Percentiles rank a stretch among this genome's conserved stretches.
phyloP scores from a whole-genome alignment of 202 grass and related monocot genomes.

The Panicum hallii region DNA sequence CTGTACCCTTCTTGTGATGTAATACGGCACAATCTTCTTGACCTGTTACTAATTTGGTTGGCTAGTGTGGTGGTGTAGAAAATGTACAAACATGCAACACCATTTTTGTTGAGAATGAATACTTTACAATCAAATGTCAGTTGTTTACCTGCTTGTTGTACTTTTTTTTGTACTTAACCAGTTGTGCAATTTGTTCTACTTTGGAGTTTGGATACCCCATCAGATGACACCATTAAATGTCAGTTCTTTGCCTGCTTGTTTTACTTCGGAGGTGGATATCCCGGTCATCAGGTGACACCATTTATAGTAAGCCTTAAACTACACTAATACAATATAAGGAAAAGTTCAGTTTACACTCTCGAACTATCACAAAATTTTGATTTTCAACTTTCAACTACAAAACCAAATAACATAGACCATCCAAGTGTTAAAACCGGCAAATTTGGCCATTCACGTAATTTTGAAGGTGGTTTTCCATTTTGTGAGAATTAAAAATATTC shows the following conservation, averaged over 20 bases:
- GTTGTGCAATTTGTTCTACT: neutral
- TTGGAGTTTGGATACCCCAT: neutral
- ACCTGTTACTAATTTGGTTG: constrained; percentile 3
- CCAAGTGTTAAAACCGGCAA: too few species aligned
- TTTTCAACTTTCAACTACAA: too few species aligned
- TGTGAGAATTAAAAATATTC: too few species aligned
- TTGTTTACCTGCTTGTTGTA: neutral
- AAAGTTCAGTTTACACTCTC: too few species aligned
- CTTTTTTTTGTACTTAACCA: neutral
- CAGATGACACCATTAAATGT: neutral
- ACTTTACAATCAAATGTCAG: neutral
- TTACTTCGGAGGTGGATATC: neutral
- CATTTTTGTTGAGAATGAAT: constrained; percentile 38
- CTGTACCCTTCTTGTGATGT: constrained; percentile 17
- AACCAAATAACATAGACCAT: too few species aligned
- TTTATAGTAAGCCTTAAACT: too few species aligned
- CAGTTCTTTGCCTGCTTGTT: neutral
- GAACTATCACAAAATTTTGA: too few species aligned
- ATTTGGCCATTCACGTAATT: too few species aligned
- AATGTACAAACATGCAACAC: constrained; percentile 36
- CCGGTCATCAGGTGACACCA: neutral
- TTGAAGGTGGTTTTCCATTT: too few species aligned
- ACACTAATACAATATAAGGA: too few species aligned
- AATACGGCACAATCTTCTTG: constrained; percentile 32
- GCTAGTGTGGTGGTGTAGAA: constrained; percentile 30